Conservation (phyloP, 495 filamentous ascomycete species). For the Amphirosellinia nigrospora region DNA sequence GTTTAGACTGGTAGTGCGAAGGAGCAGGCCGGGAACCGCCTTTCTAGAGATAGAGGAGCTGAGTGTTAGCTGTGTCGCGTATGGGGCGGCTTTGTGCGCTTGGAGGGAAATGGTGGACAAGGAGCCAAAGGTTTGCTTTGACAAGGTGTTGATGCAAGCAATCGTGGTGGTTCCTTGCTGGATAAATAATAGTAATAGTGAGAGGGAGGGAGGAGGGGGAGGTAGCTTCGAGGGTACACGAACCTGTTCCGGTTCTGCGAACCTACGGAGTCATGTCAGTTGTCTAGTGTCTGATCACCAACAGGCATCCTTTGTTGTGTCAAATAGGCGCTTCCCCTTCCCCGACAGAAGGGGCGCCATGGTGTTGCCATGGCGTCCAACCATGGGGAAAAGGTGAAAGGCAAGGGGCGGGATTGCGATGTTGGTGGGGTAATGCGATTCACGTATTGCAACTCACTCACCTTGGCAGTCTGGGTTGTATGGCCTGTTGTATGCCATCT, state of each 20-base stretch:
- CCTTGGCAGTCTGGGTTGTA: slow-evolving; percentile 98
- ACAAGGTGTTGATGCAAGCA: background rate
- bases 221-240: slow-evolving; percentile 25
- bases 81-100: slow-evolving; percentile 4
- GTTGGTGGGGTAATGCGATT: slow-evolving; percentile 20
- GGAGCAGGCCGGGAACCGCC: slow-evolving; percentile 33
- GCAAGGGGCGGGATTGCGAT: slow-evolving; percentile 13
- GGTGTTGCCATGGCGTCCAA: background rate
- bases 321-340: slow-evolving; percentile 14
- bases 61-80: slow-evolving; percentile 27
- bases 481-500: slow-evolving; percentile 91
- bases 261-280: slow-evolving; percentile 57
- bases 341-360: slow-evolving; percentile 10
- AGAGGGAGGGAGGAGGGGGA: background rate
- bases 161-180: background rate
- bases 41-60: slow-evolving; percentile 39
- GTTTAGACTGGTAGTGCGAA: slow-evolving; percentile 50
- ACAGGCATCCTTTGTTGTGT: slow-evolving; percentile 19
- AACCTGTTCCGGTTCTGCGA: slow-evolving; percentile 95
- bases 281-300: slow-evolving; percentile 33
- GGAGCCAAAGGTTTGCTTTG: background rate
- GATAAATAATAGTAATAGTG: slow-evolving; percentile 20
- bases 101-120: background rate
- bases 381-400: slow-evolving; percentile 1
- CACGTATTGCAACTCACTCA: slow-evolving; percentile 68